These are phyloP conservation scores for Mycena filopes DNA, from an alignment of 768 basidiomycete species.

Conservation along the genomic window DNA sequence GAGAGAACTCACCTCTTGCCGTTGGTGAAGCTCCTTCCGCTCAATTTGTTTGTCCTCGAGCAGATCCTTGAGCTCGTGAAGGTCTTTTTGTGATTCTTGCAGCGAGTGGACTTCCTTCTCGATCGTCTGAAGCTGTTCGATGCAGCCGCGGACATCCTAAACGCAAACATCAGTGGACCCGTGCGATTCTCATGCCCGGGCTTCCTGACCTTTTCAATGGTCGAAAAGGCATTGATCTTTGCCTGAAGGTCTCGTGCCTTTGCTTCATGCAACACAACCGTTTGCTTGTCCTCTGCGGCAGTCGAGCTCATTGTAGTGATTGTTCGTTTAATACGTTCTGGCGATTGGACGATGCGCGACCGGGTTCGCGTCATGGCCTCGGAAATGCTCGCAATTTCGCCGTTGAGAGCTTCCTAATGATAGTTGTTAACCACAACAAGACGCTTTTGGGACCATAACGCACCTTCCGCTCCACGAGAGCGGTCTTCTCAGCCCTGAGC, in stretches of 20 bases:
- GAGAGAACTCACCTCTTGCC: slow-evolving; percentile 66
- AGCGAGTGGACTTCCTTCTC: slow-evolving; percentile 73
- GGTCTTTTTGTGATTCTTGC: slow-evolving; percentile 72
- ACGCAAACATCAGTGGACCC: slow-evolving; percentile 15
- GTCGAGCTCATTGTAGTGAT: slow-evolving; percentile 80
- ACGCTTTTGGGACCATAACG: slow-evolving; percentile 5
- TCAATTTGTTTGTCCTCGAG: slow-evolving; percentile 81
- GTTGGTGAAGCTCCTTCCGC: slow-evolving; percentile 71
- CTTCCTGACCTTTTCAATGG: slow-evolving; percentile 75
- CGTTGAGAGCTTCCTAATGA: slow-evolving; percentile 67
- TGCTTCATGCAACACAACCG: slow-evolving; percentile 69
- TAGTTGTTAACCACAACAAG: neutral
- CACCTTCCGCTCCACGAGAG: slow-evolving; percentile 72
- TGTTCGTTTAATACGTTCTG: slow-evolving; percentile 86
- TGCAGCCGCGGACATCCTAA: slow-evolving; percentile 76
- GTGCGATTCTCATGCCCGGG: neutral
- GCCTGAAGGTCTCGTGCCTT: slow-evolving; percentile 83
- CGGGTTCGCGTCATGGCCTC: slow-evolving; percentile 73
- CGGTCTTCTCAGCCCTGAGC: slow-evolving; percentile 77
- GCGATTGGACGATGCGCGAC: slow-evolving; percentile 88
- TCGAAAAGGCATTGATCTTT: slow-evolving; percentile 75
- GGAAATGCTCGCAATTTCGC: slow-evolving; percentile 66
- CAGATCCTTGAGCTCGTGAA: slow-evolving; percentile 74
- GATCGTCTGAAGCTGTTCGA: slow-evolving; percentile 81
- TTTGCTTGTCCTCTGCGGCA: slow-evolving; percentile 76